Base-by-base conservation (phyloP, 208 protist genomes). In the Trypanosoma conorhini region DNA sequence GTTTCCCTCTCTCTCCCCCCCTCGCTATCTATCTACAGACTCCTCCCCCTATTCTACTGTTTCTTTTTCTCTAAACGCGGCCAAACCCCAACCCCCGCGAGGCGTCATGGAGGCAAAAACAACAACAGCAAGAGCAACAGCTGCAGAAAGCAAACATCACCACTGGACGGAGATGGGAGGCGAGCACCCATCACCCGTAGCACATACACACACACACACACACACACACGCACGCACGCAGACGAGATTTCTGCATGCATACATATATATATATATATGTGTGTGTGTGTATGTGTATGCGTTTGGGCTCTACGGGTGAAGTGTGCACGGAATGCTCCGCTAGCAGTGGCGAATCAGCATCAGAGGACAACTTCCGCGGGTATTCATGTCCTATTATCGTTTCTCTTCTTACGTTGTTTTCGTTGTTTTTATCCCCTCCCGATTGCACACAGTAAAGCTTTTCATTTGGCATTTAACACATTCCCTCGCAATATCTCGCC, bases 191-290 rank as follows among this genome's bases (percentile, higher is more conserved):
- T 38, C 33, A 38, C 7, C 33, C 33, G n/a, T n/a, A n/a, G 28
- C 57, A 31, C 7, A 31, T 5, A 62, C 44, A 54, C 58, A 62
- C 31, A 62, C 58, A 62, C 28, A 52, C 56, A 59, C 61, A 74
- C 46, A 52, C 44, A 62, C 24, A n/a, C 38, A 52, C 65, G 62
- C 26, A 38, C 4, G 19, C 28, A 69, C 60, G 44, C 58, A 10
- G 77, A 54, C 54, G 31, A 58, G 17, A 76, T 62, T 8, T 56
- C 30, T 28, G 44, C 26, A 64, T 40, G 54, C n/a, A 50, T n/a
- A 48, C 44, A 72, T 48, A 64, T 26, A 72, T 52, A 63, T 57
- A 62, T 64, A 55, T 38, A 55, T 62, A 56, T 33, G 55, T 35
- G 26, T 35, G 35, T 54, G n/a, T 17, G 9, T 19, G 21, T 52